phyloP scores from a whole-genome alignment of 139 green algal genomes.

The Dunaliella primolecta region DNA sequence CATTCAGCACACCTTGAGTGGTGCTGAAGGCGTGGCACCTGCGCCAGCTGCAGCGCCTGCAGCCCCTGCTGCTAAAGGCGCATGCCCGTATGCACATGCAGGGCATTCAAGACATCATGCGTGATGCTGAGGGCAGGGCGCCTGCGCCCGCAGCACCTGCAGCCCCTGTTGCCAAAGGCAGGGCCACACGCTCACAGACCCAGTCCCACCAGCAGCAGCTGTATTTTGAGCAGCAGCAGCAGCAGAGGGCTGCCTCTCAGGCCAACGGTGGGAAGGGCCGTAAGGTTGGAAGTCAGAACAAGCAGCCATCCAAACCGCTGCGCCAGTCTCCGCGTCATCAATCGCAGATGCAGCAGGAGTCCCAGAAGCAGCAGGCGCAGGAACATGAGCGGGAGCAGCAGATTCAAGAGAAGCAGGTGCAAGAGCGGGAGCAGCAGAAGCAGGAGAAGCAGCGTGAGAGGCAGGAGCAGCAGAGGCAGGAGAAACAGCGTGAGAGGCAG shows the following conservation, averaged over 20 bases:
- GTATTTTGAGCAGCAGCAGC: no score
- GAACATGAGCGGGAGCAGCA: not conserved
- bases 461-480: not conserved
- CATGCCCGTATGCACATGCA: no score
- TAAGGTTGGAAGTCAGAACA: not conserved
- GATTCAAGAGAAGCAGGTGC: not conserved
- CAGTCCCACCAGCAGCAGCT: not conserved
- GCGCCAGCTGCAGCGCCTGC: no score
- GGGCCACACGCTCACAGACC: not conserved
- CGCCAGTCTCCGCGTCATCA: not conserved
- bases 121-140: not conserved
- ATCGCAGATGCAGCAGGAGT: not conserved
- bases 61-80: no score
- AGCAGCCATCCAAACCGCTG: not conserved
- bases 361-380: not conserved
- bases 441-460: not conserved
- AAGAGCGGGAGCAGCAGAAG: not conserved
- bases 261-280: not conserved
- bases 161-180: no score
- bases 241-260: no score
- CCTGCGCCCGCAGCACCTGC: not conserved
- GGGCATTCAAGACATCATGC: not conserved
- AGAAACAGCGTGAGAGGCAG: not conserved
- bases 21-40: no score
- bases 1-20: no score